phyloP scores from a whole-genome alignment of 768 basidiomycete species.

The Postia placenta region DNA sequence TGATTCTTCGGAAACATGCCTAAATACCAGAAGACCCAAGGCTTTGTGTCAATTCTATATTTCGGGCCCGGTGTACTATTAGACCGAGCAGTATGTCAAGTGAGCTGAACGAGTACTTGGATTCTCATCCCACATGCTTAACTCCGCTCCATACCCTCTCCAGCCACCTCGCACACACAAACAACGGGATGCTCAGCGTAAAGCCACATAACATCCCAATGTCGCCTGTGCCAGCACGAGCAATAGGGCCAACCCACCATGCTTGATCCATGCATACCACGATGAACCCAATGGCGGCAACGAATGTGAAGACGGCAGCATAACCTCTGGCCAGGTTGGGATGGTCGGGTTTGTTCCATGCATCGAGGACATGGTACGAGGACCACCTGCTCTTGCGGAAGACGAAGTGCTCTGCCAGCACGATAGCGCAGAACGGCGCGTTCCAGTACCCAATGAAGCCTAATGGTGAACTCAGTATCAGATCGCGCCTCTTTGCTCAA shows the following conservation, averaged over 20 bases:
- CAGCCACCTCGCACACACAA: slow-evolving; percentile 12
- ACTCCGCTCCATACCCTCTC: slow-evolving; percentile 9
- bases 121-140: no score
- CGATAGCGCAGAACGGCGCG: slow-evolving; percentile 30
- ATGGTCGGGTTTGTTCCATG: slow-evolving; percentile 32
- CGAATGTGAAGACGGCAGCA: slow-evolving; percentile 35
- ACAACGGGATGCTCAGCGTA: slow-evolving; percentile 12
- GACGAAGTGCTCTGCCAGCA: slow-evolving; percentile 38
- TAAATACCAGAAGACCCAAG: no score
- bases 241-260: slow-evolving; percentile 47
- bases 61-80: no score
- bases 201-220: slow-evolving; percentile 33
- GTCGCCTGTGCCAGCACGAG: slow-evolving; percentile 38
- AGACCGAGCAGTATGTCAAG: no score
- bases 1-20: no score
- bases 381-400: slow-evolving; percentile 32
- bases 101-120: no score
- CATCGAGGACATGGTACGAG: slow-evolving; percentile 26
- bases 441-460: slow-evolving; percentile 44
- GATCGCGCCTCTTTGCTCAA: no score
- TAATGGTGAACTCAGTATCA: slow-evolving; percentile 4
- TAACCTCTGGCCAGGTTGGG: slow-evolving; percentile 32
- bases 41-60: no score
- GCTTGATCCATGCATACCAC: slow-evolving; percentile 44
- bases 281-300: slow-evolving; percentile 32